Conservation (phyloP, 352 stramenopile genomes). For the Phytophthora ramorum region DNA sequence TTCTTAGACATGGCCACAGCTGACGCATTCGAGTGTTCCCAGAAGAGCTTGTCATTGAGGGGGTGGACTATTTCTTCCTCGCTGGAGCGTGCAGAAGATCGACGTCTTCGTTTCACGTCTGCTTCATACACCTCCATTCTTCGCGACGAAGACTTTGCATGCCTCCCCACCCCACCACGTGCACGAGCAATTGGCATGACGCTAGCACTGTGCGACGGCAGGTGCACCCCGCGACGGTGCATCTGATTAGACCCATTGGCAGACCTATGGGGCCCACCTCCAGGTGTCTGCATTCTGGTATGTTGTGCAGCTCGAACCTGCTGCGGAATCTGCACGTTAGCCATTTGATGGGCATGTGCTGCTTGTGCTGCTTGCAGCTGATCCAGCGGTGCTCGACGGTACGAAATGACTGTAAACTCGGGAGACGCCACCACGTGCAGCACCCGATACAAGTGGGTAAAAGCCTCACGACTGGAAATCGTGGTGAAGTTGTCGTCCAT, state of each 20-base stretch:
- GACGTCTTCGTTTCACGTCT: constrained; percentile 20
- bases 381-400: constrained; percentile 56
- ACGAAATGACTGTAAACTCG: constrained; percentile 81
- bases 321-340: constrained; percentile 3
- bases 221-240: neutral
- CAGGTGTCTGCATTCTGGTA: neutral
- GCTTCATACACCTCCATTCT: neutral
- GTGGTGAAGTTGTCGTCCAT: constrained; percentile 42
- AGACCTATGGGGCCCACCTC: constrained; percentile 5
- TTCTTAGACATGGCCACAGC: constrained; percentile 65
- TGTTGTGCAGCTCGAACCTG: constrained; percentile 7
- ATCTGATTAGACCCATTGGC: neutral
- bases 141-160: neutral
- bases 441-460: constrained; percentile 51
- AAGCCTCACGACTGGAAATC: constrained; percentile 17
- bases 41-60: constrained; percentile 60
- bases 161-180: neutral
- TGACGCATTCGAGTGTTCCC: constrained; percentile 52
- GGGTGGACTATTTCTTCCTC: constrained; percentile 1
- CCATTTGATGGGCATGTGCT: constrained; percentile 14
- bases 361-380: constrained; percentile 22
- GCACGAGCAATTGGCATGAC: constrained; percentile 13
- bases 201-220: constrained; percentile 5
- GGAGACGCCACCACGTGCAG: constrained; percentile 57
- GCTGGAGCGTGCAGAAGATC: neutral